Evolutionary conservation across 345 rosid genomes (phyloP).

Genomic region (Boechera stricta): DNA sequence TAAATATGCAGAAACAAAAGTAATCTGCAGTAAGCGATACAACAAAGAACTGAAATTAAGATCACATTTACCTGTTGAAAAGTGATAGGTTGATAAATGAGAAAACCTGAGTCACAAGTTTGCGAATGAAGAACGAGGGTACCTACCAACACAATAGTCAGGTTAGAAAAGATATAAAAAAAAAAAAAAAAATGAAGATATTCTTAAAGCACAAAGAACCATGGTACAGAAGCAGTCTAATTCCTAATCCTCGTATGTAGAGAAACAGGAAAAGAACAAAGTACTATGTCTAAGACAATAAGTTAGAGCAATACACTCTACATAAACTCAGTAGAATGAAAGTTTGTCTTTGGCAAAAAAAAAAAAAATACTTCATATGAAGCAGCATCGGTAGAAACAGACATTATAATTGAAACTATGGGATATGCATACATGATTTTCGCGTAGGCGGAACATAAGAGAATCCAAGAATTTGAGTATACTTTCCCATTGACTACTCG

Average conservation of each 20-base stretch:
- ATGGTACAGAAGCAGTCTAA: slow-evolving; percentile 15
- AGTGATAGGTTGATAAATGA: slow-evolving; percentile 94
- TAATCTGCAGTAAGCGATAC: slow-evolving; percentile 1
- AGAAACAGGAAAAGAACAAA: slow-evolving; percentile 19
- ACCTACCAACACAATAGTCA: slow-evolving; percentile 57
- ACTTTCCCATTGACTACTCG: slow-evolving; percentile 83
- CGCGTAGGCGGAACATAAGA: slow-evolving; percentile 72
- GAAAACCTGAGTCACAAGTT: slow-evolving; percentile 94
- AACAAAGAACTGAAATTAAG: slow-evolving; percentile 1
- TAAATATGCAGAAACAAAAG: slow-evolving; percentile 29
- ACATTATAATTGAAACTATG: slow-evolving; percentile 18
- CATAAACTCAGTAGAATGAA: slow-evolving; percentile 9
- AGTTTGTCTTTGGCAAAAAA: not conserved
- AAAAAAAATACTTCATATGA: not conserved
- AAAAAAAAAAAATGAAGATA: slow-evolving; percentile 9
- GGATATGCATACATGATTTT: slow-evolving; percentile 75
- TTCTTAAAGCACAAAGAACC: slow-evolving; percentile 9
- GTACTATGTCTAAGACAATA: not conserved
- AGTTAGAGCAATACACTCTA: slow-evolving; percentile 1
- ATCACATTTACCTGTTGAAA: slow-evolving; percentile 78
- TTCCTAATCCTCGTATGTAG: slow-evolving; percentile 2
- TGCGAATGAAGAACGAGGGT: slow-evolving; percentile 95
- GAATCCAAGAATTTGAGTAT: slow-evolving; percentile 92
- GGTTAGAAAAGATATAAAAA: slow-evolving; percentile 27
- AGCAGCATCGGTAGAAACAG: slow-evolving; percentile 19